Percentiles rank a stretch among this genome's conserved stretches.
phyloP scores from a whole-genome alignment of 2,329 filamentous ascomycete genomes.

The Clarireedia paspali region DNA sequence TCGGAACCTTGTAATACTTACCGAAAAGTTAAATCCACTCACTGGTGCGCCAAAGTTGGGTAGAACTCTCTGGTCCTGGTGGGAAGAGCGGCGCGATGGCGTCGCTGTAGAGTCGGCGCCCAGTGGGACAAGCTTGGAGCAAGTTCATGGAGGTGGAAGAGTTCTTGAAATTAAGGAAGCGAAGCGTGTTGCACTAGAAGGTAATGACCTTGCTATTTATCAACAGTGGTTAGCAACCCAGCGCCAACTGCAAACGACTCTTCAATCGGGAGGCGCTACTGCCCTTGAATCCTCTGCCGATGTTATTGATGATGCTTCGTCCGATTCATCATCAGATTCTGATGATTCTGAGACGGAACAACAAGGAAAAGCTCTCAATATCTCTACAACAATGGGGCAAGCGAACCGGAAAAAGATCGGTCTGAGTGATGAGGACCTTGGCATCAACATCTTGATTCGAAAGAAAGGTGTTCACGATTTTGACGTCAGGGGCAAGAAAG shows the following conservation, averaged over 20 bases:
- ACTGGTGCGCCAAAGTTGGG: conserved; percentile 42
- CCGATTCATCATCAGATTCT: conserved; percentile 76
- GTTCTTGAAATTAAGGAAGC: conserved; percentile 54
- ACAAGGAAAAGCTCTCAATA: conserved; percentile 85
- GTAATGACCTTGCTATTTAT: conserved; percentile 71
- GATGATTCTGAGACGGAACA: conserved; percentile 86
- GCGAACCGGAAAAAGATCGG: conserved; percentile 78
- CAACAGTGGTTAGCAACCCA: conserved; percentile 90
- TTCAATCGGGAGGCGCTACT: conserved; percentile 61
- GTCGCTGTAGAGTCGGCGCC: conserved; percentile 47
- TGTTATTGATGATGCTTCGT: conserved; percentile 74
- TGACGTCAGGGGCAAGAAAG: conserved; percentile 84
- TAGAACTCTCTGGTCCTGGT: conserved; percentile 72
- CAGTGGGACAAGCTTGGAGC: conserved; percentile 53
- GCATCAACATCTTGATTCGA: conserved; percentile 82
- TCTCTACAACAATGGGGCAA: conserved; percentile 78
- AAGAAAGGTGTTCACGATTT: conserved; percentile 90
- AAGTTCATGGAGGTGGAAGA: conserved; percentile 57
- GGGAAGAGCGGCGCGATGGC: conserved; percentile 60
- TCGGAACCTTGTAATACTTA: conserved; percentile 79
- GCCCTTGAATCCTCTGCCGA: conserved; percentile 63
- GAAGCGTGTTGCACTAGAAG: conserved; percentile 58
- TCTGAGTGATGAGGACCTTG: conserved; percentile 81
- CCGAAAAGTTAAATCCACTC: conserved; percentile 55
- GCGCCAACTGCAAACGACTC: conserved; percentile 74